These are phyloP conservation scores for Didymella exigua DNA, from an alignment of 2,329 filamentous ascomycete species.

Conservation along the genomic window DNA sequence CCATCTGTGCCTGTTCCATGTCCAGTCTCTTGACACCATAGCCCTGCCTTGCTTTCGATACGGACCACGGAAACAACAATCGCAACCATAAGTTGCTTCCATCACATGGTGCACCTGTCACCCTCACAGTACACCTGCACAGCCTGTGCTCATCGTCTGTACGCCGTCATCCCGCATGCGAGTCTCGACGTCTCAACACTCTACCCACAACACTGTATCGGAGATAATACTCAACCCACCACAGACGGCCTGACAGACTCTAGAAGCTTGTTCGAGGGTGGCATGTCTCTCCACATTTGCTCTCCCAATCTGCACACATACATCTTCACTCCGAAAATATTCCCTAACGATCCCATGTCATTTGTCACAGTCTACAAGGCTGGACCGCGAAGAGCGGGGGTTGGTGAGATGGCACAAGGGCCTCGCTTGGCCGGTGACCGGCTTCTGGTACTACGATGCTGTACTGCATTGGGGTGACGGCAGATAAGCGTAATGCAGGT, in stretches of 20 bases:
- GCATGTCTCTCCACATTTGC: background rate
- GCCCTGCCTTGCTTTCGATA: background rate
- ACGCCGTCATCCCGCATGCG: constrained; percentile 5
- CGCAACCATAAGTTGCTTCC: background rate
- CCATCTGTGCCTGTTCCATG: background rate
- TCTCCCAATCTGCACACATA: background rate
- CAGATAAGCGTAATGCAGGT: constrained; percentile 12
- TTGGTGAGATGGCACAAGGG: background rate
- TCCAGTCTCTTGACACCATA: background rate
- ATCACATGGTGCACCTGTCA: constrained; percentile 6
- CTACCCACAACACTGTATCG: constrained; percentile 3
- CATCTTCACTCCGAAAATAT: background rate
- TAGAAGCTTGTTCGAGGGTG: background rate
- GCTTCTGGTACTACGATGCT: constrained; percentile 8
- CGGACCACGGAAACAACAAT: background rate
- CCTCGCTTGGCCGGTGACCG: constrained; percentile 12
- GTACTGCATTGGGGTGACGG: constrained; percentile 3
- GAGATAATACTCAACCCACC: constrained; percentile 7
- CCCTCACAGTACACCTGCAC: constrained; percentile 2
- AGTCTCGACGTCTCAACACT: constrained; percentile 9
- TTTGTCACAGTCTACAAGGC: constrained; percentile 11
- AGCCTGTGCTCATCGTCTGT: constrained; percentile 11
- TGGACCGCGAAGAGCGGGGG: constrained; percentile 12
- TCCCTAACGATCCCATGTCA: background rate
- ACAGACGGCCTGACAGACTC: background rate